A percentile compares a stretch with the other conserved stretches of the same genome.
These are phyloP conservation scores for Striga hermonthica DNA, from an alignment of 305 asterid genomes.

Conservation along the genomic window DNA sequence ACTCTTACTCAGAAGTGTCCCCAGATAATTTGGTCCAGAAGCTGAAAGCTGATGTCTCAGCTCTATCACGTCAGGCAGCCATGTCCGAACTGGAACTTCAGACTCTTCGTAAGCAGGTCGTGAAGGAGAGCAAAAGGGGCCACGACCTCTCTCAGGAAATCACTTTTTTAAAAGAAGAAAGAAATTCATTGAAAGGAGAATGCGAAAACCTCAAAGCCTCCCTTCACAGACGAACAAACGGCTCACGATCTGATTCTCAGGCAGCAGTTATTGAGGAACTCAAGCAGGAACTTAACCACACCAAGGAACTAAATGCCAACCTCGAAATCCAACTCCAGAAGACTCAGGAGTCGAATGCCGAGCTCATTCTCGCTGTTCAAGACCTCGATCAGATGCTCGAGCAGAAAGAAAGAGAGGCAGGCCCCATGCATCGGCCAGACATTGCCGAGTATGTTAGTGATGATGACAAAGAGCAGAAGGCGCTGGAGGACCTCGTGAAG, in stretches of 20 bases:
- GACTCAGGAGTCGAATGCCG: slow-evolving; percentile 85
- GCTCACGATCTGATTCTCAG: slow-evolving; percentile 37
- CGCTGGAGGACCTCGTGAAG: slow-evolving; percentile 76
- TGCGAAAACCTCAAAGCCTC: slow-evolving; percentile 48
- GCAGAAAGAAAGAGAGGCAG: slow-evolving; percentile 46
- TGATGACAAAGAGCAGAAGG: slow-evolving; percentile 79
- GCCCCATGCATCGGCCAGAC: neutral
- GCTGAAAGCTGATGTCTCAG: slow-evolving; percentile 61
- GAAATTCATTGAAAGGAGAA: slow-evolving; percentile 61
- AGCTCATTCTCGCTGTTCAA: slow-evolving; percentile 81
- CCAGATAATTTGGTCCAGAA: slow-evolving; percentile 53
- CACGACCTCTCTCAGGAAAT: slow-evolving; percentile 68
- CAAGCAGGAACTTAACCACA: slow-evolving; percentile 73
- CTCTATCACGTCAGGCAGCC: slow-evolving; percentile 72
- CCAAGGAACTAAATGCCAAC: slow-evolving; percentile 66
- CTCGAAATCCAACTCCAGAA: slow-evolving; percentile 79
- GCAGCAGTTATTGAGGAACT: slow-evolving; percentile 67
- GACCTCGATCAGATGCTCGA: slow-evolving; percentile 92
- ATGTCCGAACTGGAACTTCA: slow-evolving; percentile 88
- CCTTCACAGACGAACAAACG: neutral
- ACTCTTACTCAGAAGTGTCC: slow-evolving; percentile 44
- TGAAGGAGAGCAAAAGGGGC: slow-evolving; percentile 79
- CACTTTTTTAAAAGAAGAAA: slow-evolving; percentile 66
- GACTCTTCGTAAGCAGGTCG: slow-evolving; percentile 90
- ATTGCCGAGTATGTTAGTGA: no score